Conservation (phyloP, 2,329 filamentous ascomycete species). For the Microcyclospora tardicrescens region DNA sequence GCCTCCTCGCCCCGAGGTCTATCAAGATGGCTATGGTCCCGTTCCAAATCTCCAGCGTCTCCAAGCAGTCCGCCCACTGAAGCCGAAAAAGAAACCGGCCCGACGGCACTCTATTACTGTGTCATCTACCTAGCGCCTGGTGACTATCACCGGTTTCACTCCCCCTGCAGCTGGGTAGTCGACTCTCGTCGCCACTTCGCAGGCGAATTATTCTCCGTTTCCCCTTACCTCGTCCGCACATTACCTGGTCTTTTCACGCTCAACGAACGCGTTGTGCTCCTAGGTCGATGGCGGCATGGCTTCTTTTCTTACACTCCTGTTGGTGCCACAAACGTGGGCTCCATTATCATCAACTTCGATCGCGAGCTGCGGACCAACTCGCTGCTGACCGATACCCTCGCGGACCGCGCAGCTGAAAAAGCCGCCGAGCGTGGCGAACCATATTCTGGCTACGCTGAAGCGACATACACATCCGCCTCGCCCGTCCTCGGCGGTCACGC, state of each 20-base stretch:
- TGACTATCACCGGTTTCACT: constrained; percentile 98
- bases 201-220: constrained; percentile 88
- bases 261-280: constrained; percentile 86
- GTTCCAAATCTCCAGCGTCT: constrained; percentile 8
- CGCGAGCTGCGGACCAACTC: constrained; percentile 85
- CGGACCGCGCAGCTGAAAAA: constrained; percentile 71
- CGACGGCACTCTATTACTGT: constrained; percentile 72
- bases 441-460: constrained; percentile 86
- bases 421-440: constrained; percentile 63
- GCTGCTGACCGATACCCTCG: constrained; percentile 80
- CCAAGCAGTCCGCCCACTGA: constrained; percentile 8
- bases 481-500: constrained; percentile 69
- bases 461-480: constrained; percentile 71
- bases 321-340: constrained; percentile 92
- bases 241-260: constrained; percentile 90
- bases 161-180: constrained; percentile 87
- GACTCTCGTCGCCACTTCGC: constrained; percentile 93
- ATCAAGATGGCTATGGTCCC: constrained; percentile 38
- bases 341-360: constrained; percentile 95
- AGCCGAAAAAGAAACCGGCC: constrained; percentile 22
- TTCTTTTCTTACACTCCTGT: constrained; percentile 96
- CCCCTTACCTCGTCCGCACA: constrained; percentile 84
- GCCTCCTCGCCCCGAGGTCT: constrained; percentile 48
- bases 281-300: constrained; percentile 90
- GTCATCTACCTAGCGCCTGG: constrained; percentile 94